phyloP scores from a whole-genome alignment of 371 early-diverging fungal species.

The Fennellomyces sp. region DNA sequence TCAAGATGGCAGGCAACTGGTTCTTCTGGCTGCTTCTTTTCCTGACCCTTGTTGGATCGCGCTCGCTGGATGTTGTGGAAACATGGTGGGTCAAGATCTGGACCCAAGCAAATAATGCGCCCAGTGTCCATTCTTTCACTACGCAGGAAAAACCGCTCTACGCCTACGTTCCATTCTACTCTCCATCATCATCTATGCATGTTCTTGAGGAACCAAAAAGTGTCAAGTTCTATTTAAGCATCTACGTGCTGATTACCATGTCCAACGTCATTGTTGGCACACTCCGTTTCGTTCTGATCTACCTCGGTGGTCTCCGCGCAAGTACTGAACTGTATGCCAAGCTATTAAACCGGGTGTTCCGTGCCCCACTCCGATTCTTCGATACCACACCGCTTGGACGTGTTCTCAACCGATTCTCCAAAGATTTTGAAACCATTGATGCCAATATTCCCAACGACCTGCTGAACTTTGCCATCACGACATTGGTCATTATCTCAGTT shows the following conservation, averaged over 20 bases:
- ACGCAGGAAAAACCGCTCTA: not conserved
- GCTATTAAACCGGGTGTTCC: slow-evolving; percentile 57
- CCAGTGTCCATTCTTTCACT: not conserved
- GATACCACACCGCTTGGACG: slow-evolving; percentile 91
- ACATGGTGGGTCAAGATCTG: slow-evolving; percentile 63
- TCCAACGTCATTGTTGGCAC: slow-evolving; percentile 32
- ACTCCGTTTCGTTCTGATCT: slow-evolving; percentile 35
- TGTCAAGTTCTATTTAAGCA: slow-evolving; percentile 38
- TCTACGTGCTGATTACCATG: slow-evolving; percentile 47
- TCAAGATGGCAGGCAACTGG: slow-evolving; percentile 48
- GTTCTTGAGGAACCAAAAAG: slow-evolving; percentile 6
- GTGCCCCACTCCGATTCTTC: slow-evolving; percentile 79
- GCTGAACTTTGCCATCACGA: slow-evolving; percentile 55
- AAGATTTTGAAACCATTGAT: slow-evolving; percentile 56
- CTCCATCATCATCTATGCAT: not conserved
- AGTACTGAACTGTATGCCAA: slow-evolving; percentile 50
- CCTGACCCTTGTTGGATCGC: slow-evolving; percentile 40
- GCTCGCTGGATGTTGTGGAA: slow-evolving; percentile 52
- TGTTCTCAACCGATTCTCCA: slow-evolving; percentile 80
- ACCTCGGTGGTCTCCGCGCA: slow-evolving; percentile 54
- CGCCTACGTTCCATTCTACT: not conserved
- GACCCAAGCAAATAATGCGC: slow-evolving; percentile 34
- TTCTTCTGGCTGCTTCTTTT: slow-evolving; percentile 54
- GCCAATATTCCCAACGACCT: slow-evolving; percentile 48
- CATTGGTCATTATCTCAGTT: slow-evolving; percentile 56